Conservation (phyloP, 441 rosid species). For the Arabidopsis lyrata region DNA sequence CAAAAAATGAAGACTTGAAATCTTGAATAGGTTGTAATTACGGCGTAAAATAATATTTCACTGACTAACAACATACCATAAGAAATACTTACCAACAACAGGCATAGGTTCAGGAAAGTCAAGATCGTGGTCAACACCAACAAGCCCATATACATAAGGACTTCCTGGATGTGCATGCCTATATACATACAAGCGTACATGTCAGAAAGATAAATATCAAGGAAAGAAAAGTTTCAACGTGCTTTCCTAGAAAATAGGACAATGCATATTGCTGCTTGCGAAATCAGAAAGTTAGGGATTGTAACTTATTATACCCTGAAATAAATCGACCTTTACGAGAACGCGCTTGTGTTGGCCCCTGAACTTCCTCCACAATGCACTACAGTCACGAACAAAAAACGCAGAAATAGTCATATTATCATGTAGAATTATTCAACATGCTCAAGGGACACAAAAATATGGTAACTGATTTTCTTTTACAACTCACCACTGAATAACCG, state of each 20-base stretch:
- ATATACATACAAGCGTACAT: slow-evolving; percentile 47
- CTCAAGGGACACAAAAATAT: not conserved
- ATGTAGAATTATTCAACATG: not conserved
- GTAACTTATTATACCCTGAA: slow-evolving; percentile 73
- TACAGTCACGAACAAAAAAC: slow-evolving; percentile 37
- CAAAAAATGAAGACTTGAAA: not conserved
- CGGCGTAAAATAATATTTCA: not conserved
- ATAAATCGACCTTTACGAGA: slow-evolving; percentile 96
- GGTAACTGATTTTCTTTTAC: not conserved
- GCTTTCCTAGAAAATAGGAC: not conserved
- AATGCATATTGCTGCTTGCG: not conserved
- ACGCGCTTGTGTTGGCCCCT: slow-evolving; percentile 96
- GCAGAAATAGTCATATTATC: not conserved
- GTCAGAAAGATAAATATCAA: slow-evolving; percentile 47
- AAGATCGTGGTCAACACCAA: slow-evolving; percentile 95
- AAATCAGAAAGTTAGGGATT: not conserved
- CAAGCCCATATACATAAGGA: slow-evolving; percentile 99
- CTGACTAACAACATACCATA: slow-evolving; percentile 18
- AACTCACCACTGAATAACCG: slow-evolving; percentile 92
- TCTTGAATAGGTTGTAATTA: not conserved
- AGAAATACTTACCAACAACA: slow-evolving; percentile 71
- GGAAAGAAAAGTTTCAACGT: not conserved
- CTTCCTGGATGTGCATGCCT: slow-evolving; percentile 99
- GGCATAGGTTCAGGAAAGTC: slow-evolving; percentile 99
- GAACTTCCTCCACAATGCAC: slow-evolving; percentile 99